A percentile compares a stretch with the other conserved stretches of the same genome.
These are phyloP conservation scores for Tympanopsis confertula DNA, from an alignment of 2,329 filamentous ascomycete species.

Conservation along the genomic window DNA sequence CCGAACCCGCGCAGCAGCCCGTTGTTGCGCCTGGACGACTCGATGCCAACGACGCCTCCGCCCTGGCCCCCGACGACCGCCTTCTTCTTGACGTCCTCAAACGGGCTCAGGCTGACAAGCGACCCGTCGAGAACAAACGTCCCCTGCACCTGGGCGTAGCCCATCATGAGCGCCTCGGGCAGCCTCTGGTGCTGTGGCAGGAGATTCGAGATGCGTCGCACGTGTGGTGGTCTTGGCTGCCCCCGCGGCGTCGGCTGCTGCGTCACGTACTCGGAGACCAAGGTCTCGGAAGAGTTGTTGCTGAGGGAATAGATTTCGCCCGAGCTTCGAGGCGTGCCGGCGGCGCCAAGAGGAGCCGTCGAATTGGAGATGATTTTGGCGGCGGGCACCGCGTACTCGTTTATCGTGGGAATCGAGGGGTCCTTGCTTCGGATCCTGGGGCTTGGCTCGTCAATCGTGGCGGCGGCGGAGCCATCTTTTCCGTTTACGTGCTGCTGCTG, in stretches of 20 bases:
- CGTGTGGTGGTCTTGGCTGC: constrained; percentile 24
- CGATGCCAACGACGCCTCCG: constrained; percentile 73
- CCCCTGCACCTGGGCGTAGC: constrained; percentile 85
- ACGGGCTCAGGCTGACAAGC: constrained; percentile 75
- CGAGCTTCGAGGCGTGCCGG: constrained; percentile 76
- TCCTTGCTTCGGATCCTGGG: constrained; percentile 27
- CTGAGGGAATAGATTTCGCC: constrained; percentile 90
- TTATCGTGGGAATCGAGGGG: constrained; percentile 31
- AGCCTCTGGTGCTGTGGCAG: constrained; percentile 28
- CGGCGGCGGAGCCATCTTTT: not conserved
- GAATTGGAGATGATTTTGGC: not conserved
- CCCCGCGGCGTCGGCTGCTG: constrained; percentile 26
- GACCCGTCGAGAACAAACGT: constrained; percentile 88
- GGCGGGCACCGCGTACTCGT: constrained; percentile 44
- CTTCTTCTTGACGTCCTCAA: constrained; percentile 92
- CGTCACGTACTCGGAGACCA: constrained; percentile 76
- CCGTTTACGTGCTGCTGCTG: no score
- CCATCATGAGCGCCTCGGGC: constrained; percentile 89
- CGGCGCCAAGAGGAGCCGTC: constrained; percentile 66
- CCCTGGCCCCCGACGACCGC: constrained; percentile 80
- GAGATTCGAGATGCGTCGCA: constrained; percentile 33
- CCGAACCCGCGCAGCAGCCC: constrained; percentile 75
- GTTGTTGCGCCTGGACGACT: constrained; percentile 61
- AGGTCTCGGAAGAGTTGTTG: constrained; percentile 87
- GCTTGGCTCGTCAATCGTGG: constrained; percentile 9